Percentiles rank a stretch among this genome's conserved stretches.
Conservation (phyloP, 257 asterid genomes). For the Vinca minor region DNA sequence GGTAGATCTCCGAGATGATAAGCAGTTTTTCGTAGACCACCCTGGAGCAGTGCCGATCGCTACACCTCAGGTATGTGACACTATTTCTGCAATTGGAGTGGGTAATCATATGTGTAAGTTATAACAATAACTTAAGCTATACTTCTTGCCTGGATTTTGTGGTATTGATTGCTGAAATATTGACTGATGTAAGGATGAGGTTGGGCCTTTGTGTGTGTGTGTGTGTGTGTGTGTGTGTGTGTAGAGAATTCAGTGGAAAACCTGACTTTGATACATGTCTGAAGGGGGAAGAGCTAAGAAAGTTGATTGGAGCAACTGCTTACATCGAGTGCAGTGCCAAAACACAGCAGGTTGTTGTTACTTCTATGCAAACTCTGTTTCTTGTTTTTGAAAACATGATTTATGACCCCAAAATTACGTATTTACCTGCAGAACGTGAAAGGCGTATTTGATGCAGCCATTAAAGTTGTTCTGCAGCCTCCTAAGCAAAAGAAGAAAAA, state of each 20-base stretch:
- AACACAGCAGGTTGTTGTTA: constrained; percentile 44
- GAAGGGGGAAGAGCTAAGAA: constrained; percentile 43
- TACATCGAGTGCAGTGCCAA: constrained; percentile 71
- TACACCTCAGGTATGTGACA: constrained; percentile 40
- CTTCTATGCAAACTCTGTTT: not conserved
- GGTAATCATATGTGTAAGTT: not conserved
- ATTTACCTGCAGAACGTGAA: constrained; percentile 56
- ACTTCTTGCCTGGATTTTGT: no score
- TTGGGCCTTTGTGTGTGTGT: not conserved
- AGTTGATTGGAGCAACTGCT: constrained; percentile 58
- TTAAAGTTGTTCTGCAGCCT: constrained; percentile 63
- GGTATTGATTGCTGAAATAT: no score
- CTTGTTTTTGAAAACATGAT: not conserved
- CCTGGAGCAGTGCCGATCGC: constrained; percentile 70
- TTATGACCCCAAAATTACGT: not conserved
- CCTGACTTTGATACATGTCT: constrained; percentile 3
- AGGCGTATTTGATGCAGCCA: constrained; percentile 72
- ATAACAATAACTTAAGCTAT: no score
- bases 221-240: no score
- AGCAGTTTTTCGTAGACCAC: constrained; percentile 56
- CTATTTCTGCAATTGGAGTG: not conserved
- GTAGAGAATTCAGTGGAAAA: no score
- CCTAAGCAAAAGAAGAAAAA: constrained; percentile 53
- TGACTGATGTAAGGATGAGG: not conserved
- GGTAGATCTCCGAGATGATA: constrained; percentile 73